Base-by-base conservation (phyloP, 192 early-diverging fungal genomes). In the Entomortierella beljakovae region DNA sequence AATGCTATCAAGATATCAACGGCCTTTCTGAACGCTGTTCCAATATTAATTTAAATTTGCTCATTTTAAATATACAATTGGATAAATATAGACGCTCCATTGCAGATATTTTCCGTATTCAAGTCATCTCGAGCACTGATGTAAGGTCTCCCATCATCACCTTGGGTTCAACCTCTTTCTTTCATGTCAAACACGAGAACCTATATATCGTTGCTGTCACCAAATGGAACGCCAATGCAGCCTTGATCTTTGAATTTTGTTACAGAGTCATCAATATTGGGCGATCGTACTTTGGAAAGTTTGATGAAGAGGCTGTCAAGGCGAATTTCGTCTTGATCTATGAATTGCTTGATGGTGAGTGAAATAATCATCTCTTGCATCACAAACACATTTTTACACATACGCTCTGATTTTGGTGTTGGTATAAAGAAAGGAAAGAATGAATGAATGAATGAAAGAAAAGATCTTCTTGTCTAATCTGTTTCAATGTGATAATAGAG, bases 161-260 rank as follows among this genome's bases (percentile, higher is more conserved):
- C 1, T 80, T 98, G 34, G 96, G 95, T 29, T 91, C 92, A 50
- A 95, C 94, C 6, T 92, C 94, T 29, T 99, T 97, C 82, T 97
- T 97, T 86, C 96, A 99, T 81, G 91, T 97, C 66, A 92, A 93
- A 43, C 95, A 98, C 86, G 98, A 98, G 80, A 98, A 98, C 81
- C 85, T 99, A 23, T 98, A 94, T 69, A 87, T 98, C 42, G 96
- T 96, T 40, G 93, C 90, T 0, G 87, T 91, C 35, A 89, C 92
- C 1, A 90, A 90, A 70, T 89, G 88, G 87, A 95, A 95, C 61
- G 87, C 89, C 50, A 94, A 93, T 63, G 92, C 91, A 4, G 92
- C 94, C 3, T 73, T 95, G 71, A 90, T 94, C 43, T 95, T 95
- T 73, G 92, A 95, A 77, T 91, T 93, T 51, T 87, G 92, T 55